A percentile compares a stretch with the other conserved stretches of the same genome.
Conservation (phyloP, 305 asterid species). For the Rubia peregrina region DNA sequence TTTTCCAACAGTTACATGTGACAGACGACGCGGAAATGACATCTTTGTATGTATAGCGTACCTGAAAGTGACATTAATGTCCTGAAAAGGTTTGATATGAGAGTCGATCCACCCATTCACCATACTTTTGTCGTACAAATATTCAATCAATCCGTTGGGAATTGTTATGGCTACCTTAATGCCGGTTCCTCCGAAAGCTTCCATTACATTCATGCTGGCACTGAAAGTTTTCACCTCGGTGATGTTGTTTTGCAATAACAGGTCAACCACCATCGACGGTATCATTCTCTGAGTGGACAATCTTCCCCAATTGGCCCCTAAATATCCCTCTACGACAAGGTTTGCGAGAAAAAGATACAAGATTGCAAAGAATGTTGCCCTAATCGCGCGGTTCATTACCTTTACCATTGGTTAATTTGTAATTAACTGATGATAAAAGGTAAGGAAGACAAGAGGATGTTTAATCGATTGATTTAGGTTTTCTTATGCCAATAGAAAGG, state of each 20-base stretch:
- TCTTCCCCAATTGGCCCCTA: conserved; percentile 44
- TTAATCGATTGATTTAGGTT: no score
- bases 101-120: not conserved
- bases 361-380: not conserved
- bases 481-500: not conserved
- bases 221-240: conserved; percentile 23
- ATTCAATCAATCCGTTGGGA: conserved; percentile 1
- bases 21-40: no score
- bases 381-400: not conserved
- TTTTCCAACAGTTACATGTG: no score
- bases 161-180: conserved; percentile 22
- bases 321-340: conserved; percentile 11
- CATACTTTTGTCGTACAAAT: not conserved
- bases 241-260: conserved; percentile 36
- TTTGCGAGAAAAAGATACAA: not conserved
- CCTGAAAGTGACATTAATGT: not conserved
- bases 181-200: conserved; percentile 21
- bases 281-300: conserved; percentile 27
- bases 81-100: not conserved
- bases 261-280: conserved; percentile 50
- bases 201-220: conserved; percentile 24
- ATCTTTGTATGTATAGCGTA: not conserved
- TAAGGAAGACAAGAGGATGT: no score
- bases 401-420: not conserved
- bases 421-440: no score